Evolutionary conservation across 768 basidiomycete species (phyloP), one percentile per base, ranked within the genome.

Genomic region (Pholiota microspora): DNA sequence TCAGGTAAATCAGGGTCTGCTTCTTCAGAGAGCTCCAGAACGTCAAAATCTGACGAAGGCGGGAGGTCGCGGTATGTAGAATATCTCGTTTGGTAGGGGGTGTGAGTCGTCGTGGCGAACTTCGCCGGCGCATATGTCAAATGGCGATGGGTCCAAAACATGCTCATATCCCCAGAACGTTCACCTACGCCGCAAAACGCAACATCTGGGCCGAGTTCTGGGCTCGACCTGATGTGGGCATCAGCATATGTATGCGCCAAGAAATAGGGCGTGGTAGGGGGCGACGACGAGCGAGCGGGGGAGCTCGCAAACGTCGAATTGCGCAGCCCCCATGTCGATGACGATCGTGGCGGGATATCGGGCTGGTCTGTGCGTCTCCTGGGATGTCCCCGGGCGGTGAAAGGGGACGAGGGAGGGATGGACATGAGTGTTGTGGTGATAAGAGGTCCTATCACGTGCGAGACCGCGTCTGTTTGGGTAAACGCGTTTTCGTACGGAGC

Each of bases 381-480:
- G 36, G 59, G 53, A 58, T 53, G 56, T 25, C 57, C 58, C 40
- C 57, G 38, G 55, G 49, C 64, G 62, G 47, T 66, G 32, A 62
- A 59, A 58, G 64, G 64, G 38, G 71, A 61, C 54, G 67, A 68
- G 38, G 63, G 65, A 47, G 45, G 56, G 61, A 67, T 60, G 58
- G 71, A 74, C 75, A 77, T 78, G 76, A 66, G 55, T 49, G 76
- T 77, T 70, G 60, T 60, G 69, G 68, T 71, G 76, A 78, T 77
- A 76, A 77, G 71, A 65, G 64, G 47, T 36, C 18, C 35, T 38
- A 61, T 78, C 76, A 77, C 77, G 76, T 77, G 77, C 18, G 44
- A 50, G 27, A 50, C 58, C 68, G 69, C 67, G 71, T 69, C 62
- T 54, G 63, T 62, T 62, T 58, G 64, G 59, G 64, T 74, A 69